Evolutionary conservation across 345 rosid species (phyloP).

Genomic region (Cardiospermum halicacabum): DNA sequence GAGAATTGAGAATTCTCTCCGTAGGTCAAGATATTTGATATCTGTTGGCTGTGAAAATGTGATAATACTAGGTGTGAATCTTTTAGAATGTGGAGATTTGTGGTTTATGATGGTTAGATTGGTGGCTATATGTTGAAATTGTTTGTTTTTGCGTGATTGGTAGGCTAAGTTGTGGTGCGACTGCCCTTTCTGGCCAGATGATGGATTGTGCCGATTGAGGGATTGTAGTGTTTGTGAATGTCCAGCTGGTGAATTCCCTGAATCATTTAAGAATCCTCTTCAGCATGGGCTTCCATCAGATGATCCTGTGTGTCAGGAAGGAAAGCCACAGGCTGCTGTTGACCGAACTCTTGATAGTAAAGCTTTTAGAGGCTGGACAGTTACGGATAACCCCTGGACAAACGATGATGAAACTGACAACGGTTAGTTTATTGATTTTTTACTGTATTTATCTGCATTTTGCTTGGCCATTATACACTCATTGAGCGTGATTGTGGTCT

Average conservation of each 20-base stretch:
- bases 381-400: constrained; percentile 94
- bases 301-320: constrained; percentile 82
- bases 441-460: constrained; percentile 7
- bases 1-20: too few relatives aligned
- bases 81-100: too few relatives aligned
- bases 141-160: constrained; percentile 5
- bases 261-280: constrained; percentile 57
- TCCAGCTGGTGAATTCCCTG: constrained; percentile 88
- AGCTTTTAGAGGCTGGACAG: constrained; percentile 87
- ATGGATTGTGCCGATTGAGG: constrained; percentile 88
- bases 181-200: constrained; percentile 96
- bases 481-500: constrained; percentile 2
- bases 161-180: constrained; percentile 96
- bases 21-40: neutral
- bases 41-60: constrained; percentile 3
- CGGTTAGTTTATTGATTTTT: constrained; percentile 41
- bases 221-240: constrained; percentile 98
- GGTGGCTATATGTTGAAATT: constrained; percentile 12
- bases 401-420: constrained; percentile 68
- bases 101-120: too few relatives aligned
- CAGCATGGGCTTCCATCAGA: constrained; percentile 48
- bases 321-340: constrained; percentile 85
- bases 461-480: neutral
- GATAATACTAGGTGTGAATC: neutral
- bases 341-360: constrained; percentile 75